Evolutionary conservation across 2,329 filamentous ascomycete genomes (phyloP).

Genomic region (Trichoderma hamatum): DNA sequence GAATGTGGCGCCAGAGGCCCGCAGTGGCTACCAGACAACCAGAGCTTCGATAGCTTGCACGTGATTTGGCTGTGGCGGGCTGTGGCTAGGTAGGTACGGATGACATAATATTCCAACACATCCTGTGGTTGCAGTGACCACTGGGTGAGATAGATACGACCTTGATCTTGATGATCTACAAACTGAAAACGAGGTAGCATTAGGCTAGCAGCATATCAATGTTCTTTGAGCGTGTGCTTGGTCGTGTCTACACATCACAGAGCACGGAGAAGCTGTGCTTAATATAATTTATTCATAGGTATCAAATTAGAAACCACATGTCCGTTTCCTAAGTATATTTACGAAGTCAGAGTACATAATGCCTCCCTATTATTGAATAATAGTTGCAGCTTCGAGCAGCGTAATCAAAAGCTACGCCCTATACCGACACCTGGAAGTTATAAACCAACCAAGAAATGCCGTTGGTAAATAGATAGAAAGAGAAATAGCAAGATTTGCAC

Average conservation of each 20-base stretch:
- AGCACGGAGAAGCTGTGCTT: too few relatives aligned
- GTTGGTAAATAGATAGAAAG: background rate
- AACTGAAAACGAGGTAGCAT: too few relatives aligned
- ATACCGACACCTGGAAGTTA: background rate
- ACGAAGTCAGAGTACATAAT: background rate
- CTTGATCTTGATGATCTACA: too few relatives aligned
- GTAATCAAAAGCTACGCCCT: background rate
- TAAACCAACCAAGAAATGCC: background rate
- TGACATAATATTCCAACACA: background rate
- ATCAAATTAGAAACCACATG: background rate
- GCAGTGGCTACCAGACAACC: background rate
- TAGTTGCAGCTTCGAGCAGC: background rate
- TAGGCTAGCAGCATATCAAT: too few relatives aligned
- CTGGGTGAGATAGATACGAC: too few relatives aligned
- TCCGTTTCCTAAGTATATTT: background rate
- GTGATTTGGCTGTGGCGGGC: background rate
- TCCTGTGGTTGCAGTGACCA: too few relatives aligned
- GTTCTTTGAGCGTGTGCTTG: too few relatives aligned
- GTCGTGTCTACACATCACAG: too few relatives aligned
- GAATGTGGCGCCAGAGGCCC: conserved; percentile 9
- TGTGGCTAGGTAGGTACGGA: background rate
- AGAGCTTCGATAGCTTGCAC: background rate
- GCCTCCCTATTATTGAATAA: background rate
- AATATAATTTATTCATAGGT: too few relatives aligned
- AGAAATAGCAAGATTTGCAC: background rate